phyloP scores from a whole-genome alignment of 345 rosid genomes.

The Isatis tinctoria region DNA sequence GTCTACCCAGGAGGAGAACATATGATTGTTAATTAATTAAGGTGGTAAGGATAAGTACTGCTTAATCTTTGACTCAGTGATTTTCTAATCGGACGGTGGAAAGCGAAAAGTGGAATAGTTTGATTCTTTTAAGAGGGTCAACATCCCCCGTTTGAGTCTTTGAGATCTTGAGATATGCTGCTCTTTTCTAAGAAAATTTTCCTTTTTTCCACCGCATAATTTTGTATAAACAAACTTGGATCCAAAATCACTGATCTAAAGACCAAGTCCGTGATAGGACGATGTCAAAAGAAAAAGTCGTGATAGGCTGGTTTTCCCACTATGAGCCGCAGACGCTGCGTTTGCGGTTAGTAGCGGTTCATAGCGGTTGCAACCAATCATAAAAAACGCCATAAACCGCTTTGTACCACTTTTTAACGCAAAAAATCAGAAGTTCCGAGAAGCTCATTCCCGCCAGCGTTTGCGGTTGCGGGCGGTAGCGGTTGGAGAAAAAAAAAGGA shows the following conservation, averaged over 20 bases:
- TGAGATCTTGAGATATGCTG: constrained; percentile 14
- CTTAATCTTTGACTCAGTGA: constrained; percentile 27
- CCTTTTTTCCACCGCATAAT: neutral
- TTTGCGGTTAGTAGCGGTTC: no score
- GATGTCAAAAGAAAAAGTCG: no score
- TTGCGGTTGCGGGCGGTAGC: no score
- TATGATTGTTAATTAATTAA: constrained; percentile 21
- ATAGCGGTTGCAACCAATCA: no score
- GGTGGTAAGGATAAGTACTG: constrained; percentile 19
- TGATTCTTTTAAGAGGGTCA: constrained; percentile 28
- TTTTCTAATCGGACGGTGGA: constrained; percentile 29
- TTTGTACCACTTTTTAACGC: no score
- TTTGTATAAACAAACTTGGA: neutral
- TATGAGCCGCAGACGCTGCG: no score
- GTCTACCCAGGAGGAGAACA: constrained; percentile 17
- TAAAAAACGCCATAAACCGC: no score
- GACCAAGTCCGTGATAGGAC: neutral
- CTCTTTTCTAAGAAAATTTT: neutral
- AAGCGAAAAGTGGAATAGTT: constrained; percentile 8
- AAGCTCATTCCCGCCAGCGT: no score
- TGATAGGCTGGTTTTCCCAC: no score
- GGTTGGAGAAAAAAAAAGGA: no score
- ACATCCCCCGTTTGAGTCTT: constrained; percentile 27
- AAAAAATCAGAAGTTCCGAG: no score
- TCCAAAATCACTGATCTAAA: neutral